phyloP scores from a whole-genome alignment of 164 flowering plant species.

The Malania oleifera region DNA sequence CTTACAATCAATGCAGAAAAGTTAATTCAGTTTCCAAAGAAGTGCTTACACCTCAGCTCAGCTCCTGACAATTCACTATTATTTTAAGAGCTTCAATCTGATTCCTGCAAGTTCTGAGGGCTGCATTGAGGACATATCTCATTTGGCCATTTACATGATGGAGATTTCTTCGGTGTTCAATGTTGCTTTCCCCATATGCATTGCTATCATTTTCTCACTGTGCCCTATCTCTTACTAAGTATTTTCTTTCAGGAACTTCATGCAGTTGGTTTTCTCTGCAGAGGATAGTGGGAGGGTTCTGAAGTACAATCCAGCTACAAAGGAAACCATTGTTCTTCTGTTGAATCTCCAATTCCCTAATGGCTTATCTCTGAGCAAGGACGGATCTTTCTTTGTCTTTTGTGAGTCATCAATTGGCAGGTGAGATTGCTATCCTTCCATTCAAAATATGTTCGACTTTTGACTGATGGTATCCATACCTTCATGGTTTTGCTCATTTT shows the following conservation, averaged over 20 bases:
- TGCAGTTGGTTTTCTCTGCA: conserved; percentile 76
- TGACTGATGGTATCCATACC: no score
- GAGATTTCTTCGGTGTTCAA: neutral
- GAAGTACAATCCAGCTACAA: conserved; percentile 66
- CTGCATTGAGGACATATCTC: no score
- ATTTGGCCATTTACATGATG: no score
- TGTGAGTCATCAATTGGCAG: conserved; percentile 69
- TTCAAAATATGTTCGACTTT: neutral
- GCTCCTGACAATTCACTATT: no score
- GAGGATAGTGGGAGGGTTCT: conserved; percentile 76
- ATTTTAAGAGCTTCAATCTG: no score
- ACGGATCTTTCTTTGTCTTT: conserved; percentile 63
- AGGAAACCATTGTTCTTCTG: conserved; percentile 65
- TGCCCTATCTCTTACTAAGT: neutral
- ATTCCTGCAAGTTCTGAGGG: no score
- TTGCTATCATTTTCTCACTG: neutral
- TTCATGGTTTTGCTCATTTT: no score
- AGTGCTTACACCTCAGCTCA: no score
- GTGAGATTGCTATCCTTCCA: conserved; percentile 17
- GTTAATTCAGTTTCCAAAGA: no score
- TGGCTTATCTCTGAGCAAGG: conserved; percentile 83
- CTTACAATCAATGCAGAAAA: no score
- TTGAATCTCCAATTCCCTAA: conserved; percentile 70
- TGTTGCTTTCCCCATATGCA: neutral
- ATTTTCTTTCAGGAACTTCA: conserved; percentile 55